Conservation (phyloP, 2,329 filamentous ascomycete species). For the Beauveria rudraprayagi region DNA sequence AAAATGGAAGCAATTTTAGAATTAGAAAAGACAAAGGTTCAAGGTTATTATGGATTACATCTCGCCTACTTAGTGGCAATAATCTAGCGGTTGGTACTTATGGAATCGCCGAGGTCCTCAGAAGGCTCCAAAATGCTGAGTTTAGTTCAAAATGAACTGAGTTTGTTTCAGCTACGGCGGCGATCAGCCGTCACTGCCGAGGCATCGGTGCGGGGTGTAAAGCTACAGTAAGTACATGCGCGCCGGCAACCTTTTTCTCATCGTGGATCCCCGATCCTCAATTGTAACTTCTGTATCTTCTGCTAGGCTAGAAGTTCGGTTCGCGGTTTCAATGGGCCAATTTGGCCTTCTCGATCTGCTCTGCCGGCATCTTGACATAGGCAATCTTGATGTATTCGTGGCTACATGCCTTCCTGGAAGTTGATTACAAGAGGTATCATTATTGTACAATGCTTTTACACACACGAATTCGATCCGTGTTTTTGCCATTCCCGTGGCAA, state of each 20-base stretch:
- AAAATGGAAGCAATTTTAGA: background rate
- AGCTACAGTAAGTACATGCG: too few relatives aligned
- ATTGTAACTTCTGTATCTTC: too few relatives aligned
- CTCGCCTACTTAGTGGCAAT: background rate
- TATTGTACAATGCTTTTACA: constrained; percentile 22
- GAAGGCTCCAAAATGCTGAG: too few relatives aligned
- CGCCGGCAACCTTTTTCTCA: too few relatives aligned
- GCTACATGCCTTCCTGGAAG: constrained; percentile 5
- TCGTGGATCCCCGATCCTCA: too few relatives aligned
- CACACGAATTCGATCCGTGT: constrained; percentile 20
- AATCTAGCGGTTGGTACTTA: background rate
- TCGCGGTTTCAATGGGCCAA: background rate
- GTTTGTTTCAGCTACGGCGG: background rate
- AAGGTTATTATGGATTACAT: background rate
- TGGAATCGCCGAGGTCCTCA: background rate
- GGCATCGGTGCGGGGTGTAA: background rate
- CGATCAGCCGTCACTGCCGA: background rate
- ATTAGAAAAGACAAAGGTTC: background rate
- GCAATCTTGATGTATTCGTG: background rate
- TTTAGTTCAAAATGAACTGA: background rate
- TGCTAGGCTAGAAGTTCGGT: background rate
- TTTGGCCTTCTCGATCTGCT: background rate
- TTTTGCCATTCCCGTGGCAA: constrained; percentile 11
- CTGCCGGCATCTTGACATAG: background rate
- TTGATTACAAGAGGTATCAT: constrained; percentile 16